Base-by-base conservation (phyloP, 1,139 yeast species). In the Pneumocystis sp. region DNA sequence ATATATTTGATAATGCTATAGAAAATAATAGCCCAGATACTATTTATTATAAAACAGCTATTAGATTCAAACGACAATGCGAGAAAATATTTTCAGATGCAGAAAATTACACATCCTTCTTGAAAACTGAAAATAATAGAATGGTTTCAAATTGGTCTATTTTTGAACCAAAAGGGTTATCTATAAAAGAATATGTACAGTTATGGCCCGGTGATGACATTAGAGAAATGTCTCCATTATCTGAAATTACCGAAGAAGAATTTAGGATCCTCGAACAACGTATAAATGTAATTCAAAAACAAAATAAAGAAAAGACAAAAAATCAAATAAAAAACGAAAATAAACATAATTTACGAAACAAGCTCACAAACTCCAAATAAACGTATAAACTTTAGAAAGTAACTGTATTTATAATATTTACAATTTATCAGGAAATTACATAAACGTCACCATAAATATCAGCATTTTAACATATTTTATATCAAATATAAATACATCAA, bases 91-190 rank as follows among this genome's bases (percentile, higher is more conserved):
- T 50, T 50, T 50, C 17, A 15, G 34, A 50, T 25, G 57, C 57
- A 50, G 57, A 50, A 25, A 50, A 50, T 29, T 21, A 19, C 7
- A 50, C 31, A 19, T 50, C 57, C 31, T 50, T 50, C 25, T 50
- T 50, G 10, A 50, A 50, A 50, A 50, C 25, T 25, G 57, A 50
- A 42, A 66, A 61, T n/a, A 62, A 66, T 34, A 67, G 59, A 56
- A 61, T 56, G 35, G 56, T 44, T n/a, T 61, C 59, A 17, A 29
- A 67, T 44, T 50, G 57, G 57, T 50, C 57, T 25, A 59, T 59
- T 59, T 59, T 40, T 59, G 61, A 39, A 15, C 44, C 50, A 21
- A 59, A 31, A 29, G 61, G 61, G 2, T 15, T 59, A 12, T 59
- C 61, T 40, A 59, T 59, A 42, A 59, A 40, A 25, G 61, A 59